Conservation (phyloP, 192 early-diverging fungal genomes). For the Thamnidium elegans region DNA sequence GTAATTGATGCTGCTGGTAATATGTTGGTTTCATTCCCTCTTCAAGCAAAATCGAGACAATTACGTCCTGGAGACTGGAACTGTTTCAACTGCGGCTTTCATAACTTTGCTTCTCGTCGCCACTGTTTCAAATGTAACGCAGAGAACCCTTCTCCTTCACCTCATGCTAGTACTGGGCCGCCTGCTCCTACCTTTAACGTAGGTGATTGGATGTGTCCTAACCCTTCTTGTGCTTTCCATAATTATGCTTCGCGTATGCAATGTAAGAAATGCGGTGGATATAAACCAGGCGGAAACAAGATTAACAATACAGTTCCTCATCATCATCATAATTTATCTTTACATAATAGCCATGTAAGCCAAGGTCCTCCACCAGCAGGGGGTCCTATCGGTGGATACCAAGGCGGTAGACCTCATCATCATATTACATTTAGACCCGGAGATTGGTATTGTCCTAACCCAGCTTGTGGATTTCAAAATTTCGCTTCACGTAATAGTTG, state of each 20-base stretch:
- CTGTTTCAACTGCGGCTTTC: conserved; percentile 66
- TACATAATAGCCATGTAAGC: too few species aligned
- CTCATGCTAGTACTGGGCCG: conserved; percentile 21
- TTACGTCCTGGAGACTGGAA: conserved; percentile 71
- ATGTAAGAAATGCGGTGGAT: conserved; percentile 50
- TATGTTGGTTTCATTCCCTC: conserved; percentile 54
- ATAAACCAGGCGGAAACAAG: conserved; percentile 36
- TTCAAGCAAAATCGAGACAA: conserved; percentile 39
- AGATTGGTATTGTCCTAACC: conserved; percentile 74
- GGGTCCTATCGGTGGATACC: conserved; percentile 22
- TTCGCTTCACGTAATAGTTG: conserved; percentile 71
- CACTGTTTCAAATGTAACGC: conserved; percentile 68
- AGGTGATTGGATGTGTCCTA: conserved; percentile 66
- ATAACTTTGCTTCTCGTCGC: conserved; percentile 66
- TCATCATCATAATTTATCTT: conserved; percentile 18
- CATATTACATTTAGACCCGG: conserved; percentile 54
- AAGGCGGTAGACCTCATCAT: conserved; percentile 20
- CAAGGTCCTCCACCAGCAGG: not conserved
- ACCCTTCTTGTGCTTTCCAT: conserved; percentile 54
- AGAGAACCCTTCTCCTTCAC: conserved; percentile 39
- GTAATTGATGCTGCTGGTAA: conserved; percentile 58
- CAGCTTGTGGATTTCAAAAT: conserved; percentile 68
- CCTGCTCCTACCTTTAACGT: conserved; percentile 39
- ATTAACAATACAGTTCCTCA: conserved; percentile 8
- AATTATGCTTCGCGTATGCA: conserved; percentile 62